Percentiles rank a stretch among this genome's conserved stretches.
Conservation (phyloP, 768 basidiomycete genomes). For the Boletus tomentosulus region DNA sequence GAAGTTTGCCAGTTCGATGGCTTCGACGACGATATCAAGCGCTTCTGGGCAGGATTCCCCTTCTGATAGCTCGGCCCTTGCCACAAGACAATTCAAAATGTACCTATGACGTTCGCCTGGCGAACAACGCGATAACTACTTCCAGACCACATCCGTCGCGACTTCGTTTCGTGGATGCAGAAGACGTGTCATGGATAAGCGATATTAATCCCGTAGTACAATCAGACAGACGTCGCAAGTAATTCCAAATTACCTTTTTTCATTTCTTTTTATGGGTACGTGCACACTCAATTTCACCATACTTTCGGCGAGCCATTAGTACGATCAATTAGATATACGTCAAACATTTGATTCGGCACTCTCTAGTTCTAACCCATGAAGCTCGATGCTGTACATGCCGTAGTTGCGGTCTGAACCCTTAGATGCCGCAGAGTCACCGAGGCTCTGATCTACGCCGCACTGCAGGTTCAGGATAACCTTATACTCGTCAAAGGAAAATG, state of each 20-base stretch:
- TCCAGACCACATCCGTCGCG: conserved; percentile 14
- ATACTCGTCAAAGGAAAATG: conserved; percentile 89
- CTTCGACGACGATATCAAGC: conserved; percentile 52
- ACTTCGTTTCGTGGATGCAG: conserved; percentile 22
- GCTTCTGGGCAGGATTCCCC: conserved; percentile 58
- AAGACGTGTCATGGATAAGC: conserved; percentile 36
- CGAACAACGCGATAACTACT: conserved; percentile 27
- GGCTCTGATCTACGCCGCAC: conserved; percentile 73
- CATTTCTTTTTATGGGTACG: not conserved
- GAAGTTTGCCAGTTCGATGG: conserved; percentile 25
- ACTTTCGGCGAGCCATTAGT: conserved; percentile 3
- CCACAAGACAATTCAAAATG: conserved; percentile 1
- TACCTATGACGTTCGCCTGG: conserved; percentile 31
- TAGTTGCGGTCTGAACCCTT: conserved; percentile 68
- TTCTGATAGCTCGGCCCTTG: conserved; percentile 37
- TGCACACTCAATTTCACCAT: not conserved
- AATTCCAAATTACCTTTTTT: not conserved
- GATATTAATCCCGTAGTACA: conserved; percentile 4
- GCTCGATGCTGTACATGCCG: conserved; percentile 84
- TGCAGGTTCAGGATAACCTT: conserved; percentile 86
- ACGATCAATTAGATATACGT: conserved; percentile 18
- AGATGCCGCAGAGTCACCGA: conserved; percentile 44
- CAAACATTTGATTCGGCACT: conserved; percentile 35
- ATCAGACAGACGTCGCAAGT: conserved; percentile 2
- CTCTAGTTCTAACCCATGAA: conserved; percentile 75